Evolutionary conservation across 192 early-diverging fungal species (phyloP).

Genomic region (Rhizoclosmatium sp.): DNA sequence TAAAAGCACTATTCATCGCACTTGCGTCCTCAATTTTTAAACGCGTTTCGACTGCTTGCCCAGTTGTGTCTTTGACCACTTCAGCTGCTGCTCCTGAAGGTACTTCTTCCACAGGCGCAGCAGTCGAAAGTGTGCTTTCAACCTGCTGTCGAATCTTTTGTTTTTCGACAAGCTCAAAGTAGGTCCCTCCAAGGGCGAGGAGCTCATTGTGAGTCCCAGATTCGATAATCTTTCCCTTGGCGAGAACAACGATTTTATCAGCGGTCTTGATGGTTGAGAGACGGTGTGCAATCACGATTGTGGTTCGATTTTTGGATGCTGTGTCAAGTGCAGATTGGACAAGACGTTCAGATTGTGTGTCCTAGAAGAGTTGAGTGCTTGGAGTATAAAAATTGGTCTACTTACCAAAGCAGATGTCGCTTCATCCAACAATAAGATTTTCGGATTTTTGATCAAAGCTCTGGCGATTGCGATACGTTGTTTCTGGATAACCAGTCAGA

Average conservation of each 20-base stretch:
- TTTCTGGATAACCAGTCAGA: slow-evolving; percentile 64
- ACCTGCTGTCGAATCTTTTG: slow-evolving; percentile 61
- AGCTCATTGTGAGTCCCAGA: slow-evolving; percentile 85
- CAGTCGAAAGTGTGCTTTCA: background rate
- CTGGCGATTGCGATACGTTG: slow-evolving; percentile 97
- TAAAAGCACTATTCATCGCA: background rate
- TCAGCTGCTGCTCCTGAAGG: slow-evolving; percentile 4
- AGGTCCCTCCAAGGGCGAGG: slow-evolving; percentile 59
- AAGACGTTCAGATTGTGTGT: slow-evolving; percentile 59
- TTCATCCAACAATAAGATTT: slow-evolving; percentile 74
- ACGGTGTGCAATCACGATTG: slow-evolving; percentile 93
- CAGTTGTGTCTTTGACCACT: slow-evolving; percentile 13
- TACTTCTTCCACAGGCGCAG: background rate
- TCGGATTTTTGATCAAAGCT: slow-evolving; percentile 86
- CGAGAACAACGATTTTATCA: slow-evolving; percentile 75
- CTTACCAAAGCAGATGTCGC: slow-evolving; percentile 58
- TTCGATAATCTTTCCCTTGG: slow-evolving; percentile 66
- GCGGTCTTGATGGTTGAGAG: slow-evolving; percentile 88
- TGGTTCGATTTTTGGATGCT: slow-evolving; percentile 70
- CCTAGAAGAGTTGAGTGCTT: slow-evolving; percentile 17
- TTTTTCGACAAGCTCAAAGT: slow-evolving; percentile 72
- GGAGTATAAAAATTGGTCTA: background rate
- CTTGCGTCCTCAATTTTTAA: slow-evolving; percentile 14
- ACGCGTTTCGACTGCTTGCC: slow-evolving; percentile 7
- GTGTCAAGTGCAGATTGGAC: slow-evolving; percentile 60